Percentiles rank a stretch among this genome's conserved stretches.
phyloP scores from a whole-genome alignment of 805 yeast species.

The Yamadazyma phyllophila region DNA sequence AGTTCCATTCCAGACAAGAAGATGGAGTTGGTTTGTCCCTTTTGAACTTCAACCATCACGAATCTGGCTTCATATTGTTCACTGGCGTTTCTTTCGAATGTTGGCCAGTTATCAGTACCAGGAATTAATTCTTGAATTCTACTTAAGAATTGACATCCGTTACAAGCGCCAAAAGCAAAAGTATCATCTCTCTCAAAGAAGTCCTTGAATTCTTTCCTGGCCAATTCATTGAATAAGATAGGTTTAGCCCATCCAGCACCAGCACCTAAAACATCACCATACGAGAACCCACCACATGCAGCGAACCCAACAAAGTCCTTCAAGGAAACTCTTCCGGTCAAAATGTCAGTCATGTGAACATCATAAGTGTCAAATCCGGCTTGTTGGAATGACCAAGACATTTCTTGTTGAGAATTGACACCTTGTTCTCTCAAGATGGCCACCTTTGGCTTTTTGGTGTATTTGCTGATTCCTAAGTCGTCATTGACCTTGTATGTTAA shows the following conservation, averaged over 20 bases:
- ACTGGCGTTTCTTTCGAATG: conserved; percentile 83
- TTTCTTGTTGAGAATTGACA: conserved; percentile 95
- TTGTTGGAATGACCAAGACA: conserved; percentile 95
- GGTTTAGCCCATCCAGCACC: conserved; percentile 99
- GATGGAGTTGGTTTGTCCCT: conserved; percentile 51
- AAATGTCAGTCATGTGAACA: conserved; percentile 93
- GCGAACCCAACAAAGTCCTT: conserved; percentile 88
- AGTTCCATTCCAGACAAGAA: conserved; percentile 90
- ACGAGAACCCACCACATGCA: conserved; percentile 98
- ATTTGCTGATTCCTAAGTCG: conserved; percentile 36
- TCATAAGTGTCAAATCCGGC: conserved; percentile 95
- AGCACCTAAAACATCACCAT: conserved; percentile 98
- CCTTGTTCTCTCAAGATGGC: conserved; percentile 98
- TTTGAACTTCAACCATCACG: conserved; percentile 75
- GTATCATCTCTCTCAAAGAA: conserved; percentile 91
- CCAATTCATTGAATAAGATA: conserved; percentile 76
- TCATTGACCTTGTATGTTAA: conserved; percentile 65
- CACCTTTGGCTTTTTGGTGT: conserved; percentile 68
- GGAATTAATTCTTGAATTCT: conserved; percentile 85
- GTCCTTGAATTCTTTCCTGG: conserved; percentile 69
- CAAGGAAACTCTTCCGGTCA: conserved; percentile 67
- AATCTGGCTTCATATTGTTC: conserved; percentile 98
- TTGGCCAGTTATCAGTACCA: conserved; percentile 94
- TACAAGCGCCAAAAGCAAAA: conserved; percentile 97
- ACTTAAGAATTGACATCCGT: conserved; percentile 95